These are phyloP conservation scores for Gymnopilus junonius DNA, from an alignment of 768 basidiomycete species.

Conservation along the genomic window DNA sequence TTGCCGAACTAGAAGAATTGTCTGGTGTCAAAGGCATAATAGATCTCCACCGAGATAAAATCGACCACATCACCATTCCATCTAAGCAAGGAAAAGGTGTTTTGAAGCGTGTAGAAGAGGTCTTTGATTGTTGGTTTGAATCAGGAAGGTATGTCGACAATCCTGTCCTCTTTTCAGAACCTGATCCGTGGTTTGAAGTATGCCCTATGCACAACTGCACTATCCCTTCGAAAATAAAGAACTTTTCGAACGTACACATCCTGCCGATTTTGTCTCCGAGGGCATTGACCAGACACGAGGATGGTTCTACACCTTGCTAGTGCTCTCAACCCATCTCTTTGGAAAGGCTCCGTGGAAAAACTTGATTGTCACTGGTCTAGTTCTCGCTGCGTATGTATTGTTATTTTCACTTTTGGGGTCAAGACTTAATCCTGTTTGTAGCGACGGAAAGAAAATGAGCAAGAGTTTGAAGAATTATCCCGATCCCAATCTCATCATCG, in stretches of 20 bases:
- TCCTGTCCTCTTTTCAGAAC: too few species aligned
- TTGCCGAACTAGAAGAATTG: constrained; percentile 83
- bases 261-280: constrained; percentile 96
- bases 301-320: constrained; percentile 99
- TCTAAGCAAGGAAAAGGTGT: constrained; percentile 86
- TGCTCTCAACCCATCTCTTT: constrained; percentile 95
- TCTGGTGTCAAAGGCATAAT: constrained; percentile 85
- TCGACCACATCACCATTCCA: constrained; percentile 96
- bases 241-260: constrained; percentile 82
- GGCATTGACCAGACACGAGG: constrained; percentile 99
- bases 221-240: constrained; percentile 99
- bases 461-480: constrained; percentile 97
- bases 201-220: constrained; percentile 97
- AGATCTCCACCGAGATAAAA: constrained; percentile 92
- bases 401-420: background rate
- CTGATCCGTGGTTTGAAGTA: constrained; percentile 52
- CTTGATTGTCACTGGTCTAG: constrained; percentile 93
- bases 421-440: constrained; percentile 31
- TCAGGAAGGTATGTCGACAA: constrained; percentile 81
- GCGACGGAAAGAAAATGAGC: constrained; percentile 99
- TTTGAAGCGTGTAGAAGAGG: constrained; percentile 91
- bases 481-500: constrained; percentile 89
- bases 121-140: constrained; percentile 99
- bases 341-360: constrained; percentile 97
- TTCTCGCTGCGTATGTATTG: constrained; percentile 82